phyloP scores from a whole-genome alignment of 441 rosid species.

The Lepidium campestre region DNA sequence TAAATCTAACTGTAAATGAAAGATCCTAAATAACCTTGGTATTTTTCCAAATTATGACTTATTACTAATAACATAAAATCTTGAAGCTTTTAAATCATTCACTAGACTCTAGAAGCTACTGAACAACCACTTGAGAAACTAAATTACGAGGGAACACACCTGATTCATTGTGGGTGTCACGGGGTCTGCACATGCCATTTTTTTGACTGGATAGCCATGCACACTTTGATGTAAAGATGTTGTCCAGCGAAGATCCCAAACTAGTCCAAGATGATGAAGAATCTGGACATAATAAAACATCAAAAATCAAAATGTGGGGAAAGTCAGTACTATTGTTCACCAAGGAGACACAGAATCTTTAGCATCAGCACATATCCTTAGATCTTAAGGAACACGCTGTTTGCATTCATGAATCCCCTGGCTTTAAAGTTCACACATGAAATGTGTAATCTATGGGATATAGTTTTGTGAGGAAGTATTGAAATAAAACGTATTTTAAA shows the following conservation, averaged over 20 bases:
- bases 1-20: neutral
- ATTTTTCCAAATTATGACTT: neutral
- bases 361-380: slow-evolving; percentile 8
- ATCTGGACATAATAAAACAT: slow-evolving; percentile 43
- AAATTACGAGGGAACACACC: slow-evolving; percentile 36
- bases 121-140: neutral
- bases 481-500: neutral
- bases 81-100: slow-evolving; percentile 18
- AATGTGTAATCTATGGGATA: neutral
- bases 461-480: neutral
- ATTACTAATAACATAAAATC: neutral
- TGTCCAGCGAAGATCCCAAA: slow-evolving; percentile 88
- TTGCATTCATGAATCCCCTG: neutral
- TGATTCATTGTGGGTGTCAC: slow-evolving; percentile 58
- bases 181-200: slow-evolving; percentile 48
- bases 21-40: neutral
- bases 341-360: neutral
- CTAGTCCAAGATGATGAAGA: slow-evolving; percentile 83
- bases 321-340: slow-evolving; percentile 2
- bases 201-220: slow-evolving; percentile 35
- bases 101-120: slow-evolving; percentile 2
- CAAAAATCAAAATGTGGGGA: neutral
- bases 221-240: slow-evolving; percentile 37
- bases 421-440: slow-evolving; percentile 10
- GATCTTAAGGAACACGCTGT: slow-evolving; percentile 2